These are phyloP conservation scores for Meredithiella fracta DNA, from an alignment of 2,329 filamentous ascomycete species.

Conservation along the genomic window DNA sequence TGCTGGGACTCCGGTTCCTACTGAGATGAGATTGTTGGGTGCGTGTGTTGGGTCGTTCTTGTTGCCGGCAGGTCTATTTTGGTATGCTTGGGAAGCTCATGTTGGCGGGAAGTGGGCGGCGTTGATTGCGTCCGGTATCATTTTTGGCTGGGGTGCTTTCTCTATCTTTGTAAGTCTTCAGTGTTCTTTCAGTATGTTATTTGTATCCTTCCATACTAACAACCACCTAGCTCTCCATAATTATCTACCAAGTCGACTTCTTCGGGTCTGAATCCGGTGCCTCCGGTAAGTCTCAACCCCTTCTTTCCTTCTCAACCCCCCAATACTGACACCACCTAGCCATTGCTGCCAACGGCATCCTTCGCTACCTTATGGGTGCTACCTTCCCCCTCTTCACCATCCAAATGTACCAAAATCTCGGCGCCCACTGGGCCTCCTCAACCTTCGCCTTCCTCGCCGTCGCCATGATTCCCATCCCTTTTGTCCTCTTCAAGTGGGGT, in stretches of 20 bases:
- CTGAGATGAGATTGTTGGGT: slow-evolving; percentile 41
- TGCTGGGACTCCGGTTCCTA: slow-evolving; percentile 26
- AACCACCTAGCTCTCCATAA: slow-evolving; percentile 12
- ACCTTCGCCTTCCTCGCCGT: slow-evolving; percentile 32
- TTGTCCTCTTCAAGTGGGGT: slow-evolving; percentile 35
- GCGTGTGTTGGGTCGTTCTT: slow-evolving; percentile 41
- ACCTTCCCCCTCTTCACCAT: slow-evolving; percentile 46
- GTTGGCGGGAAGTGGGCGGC: slow-evolving; percentile 32
- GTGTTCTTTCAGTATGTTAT: background rate
- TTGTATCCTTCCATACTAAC: background rate
- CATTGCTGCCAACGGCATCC: slow-evolving; percentile 40
- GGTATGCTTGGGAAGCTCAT: slow-evolving; percentile 42
- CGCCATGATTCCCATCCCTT: slow-evolving; percentile 33
- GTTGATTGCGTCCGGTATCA: slow-evolving; percentile 33
- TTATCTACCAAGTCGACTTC: slow-evolving; percentile 16
- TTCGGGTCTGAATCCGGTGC: slow-evolving; percentile 15
- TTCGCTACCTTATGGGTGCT: slow-evolving; percentile 37
- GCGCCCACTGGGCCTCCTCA: slow-evolving; percentile 31
- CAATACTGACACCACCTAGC: slow-evolving; percentile 34
- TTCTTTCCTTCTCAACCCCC: slow-evolving; percentile 15
- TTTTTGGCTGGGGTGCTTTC: slow-evolving; percentile 44
- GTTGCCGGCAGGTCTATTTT: slow-evolving; percentile 38
- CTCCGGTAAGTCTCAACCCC: slow-evolving; percentile 12
- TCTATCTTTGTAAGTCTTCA: slow-evolving; percentile 34
- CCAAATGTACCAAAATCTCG: slow-evolving; percentile 32